Evolutionary conservation across 192 early-diverging fungal genomes (phyloP), one percentile per base, ranked within the genome.

Genomic region (Chytriomyces sp.): DNA sequence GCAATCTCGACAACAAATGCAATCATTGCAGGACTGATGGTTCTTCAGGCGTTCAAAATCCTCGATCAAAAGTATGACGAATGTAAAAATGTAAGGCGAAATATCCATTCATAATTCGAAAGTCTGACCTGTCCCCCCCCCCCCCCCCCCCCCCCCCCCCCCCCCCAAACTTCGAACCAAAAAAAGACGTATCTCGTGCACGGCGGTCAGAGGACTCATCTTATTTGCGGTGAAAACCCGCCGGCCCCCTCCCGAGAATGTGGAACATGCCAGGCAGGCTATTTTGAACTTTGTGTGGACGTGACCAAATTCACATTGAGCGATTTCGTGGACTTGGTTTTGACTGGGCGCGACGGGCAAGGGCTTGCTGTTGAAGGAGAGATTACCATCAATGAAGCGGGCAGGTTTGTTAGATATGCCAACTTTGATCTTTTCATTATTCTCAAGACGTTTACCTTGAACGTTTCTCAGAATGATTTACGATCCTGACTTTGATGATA

Each of bases 1-100:
- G 96, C 96, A 35, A 95, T 99, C 69, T 96, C 98, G 49, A 98
- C 98, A 0, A 97, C 98, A 13, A 99, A 99, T 72, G 98, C 97
- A 7, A 93, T 97, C 35, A 89, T 98, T 70, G 94, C 96, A 11
- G 98, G 97, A 5, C 83, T 97, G 83, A 96, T 99, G 72, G 94
- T 96, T 11, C 86, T 95, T 80, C 90, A 95, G 50, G 94, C 94
- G 0, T 91, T 94, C 64, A 89, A 94, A 77, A 86, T 96, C 75
- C 72, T 88, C 47, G 78, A 85, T 77, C 78, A 89, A 5, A 53
- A 85, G 50, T 68, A 83, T 24, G 73, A 78, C 7, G 78, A 86
- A 23, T 86, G 89, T 78, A 82, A 87, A 81, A 91, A 91, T 89
- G 77, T 75, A 24, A 80, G 47, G 6, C 20, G 44, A 20, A 5